A percentile compares a stretch with the other conserved stretches of the same genome.
These are phyloP conservation scores for Madurella fahalii DNA, from an alignment of 2,329 filamentous ascomycete genomes.

Conservation along the genomic window DNA sequence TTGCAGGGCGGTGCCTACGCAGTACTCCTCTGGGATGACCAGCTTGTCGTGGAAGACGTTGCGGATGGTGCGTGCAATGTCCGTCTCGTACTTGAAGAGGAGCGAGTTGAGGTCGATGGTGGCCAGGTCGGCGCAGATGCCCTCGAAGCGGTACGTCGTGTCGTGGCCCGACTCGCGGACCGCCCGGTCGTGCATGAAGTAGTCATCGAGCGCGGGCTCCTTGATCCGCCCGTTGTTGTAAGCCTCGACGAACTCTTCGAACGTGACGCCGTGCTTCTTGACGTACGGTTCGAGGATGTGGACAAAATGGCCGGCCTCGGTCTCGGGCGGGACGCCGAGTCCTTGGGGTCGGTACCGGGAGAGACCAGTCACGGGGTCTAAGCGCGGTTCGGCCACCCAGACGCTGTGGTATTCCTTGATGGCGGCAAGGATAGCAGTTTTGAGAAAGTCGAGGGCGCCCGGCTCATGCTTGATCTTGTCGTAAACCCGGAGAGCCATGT, in stretches of 20 bases:
- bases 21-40: conserved; percentile 78
- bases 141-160: conserved; percentile 89
- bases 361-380: conserved; percentile 72
- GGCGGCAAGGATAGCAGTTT: conserved; percentile 74
- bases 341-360: conserved; percentile 83
- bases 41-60: conserved; percentile 79
- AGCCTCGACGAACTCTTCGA: conserved; percentile 78
- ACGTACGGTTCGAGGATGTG: conserved; percentile 79
- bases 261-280: conserved; percentile 76
- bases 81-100: conserved; percentile 94
- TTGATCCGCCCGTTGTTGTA: conserved; percentile 76
- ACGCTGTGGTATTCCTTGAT: conserved; percentile 96
- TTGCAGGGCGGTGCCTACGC: conserved; percentile 56
- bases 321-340: conserved; percentile 84
- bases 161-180: conserved; percentile 97
- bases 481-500: conserved; percentile 93
- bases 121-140: conserved; percentile 79
- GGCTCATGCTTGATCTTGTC: conserved; percentile 87
- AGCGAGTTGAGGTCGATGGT: conserved; percentile 94
- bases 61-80: conserved; percentile 84
- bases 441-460: conserved; percentile 75
- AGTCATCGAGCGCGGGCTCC: conserved; percentile 88
- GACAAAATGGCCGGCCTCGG: conserved; percentile 79
- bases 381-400: conserved; percentile 75
- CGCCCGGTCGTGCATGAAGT: conserved; percentile 93